Percentiles rank a stretch among this genome's conserved stretches.
Conservation (phyloP, 1,284 basidiomycete genomes). For the Pascua sp. region DNA sequence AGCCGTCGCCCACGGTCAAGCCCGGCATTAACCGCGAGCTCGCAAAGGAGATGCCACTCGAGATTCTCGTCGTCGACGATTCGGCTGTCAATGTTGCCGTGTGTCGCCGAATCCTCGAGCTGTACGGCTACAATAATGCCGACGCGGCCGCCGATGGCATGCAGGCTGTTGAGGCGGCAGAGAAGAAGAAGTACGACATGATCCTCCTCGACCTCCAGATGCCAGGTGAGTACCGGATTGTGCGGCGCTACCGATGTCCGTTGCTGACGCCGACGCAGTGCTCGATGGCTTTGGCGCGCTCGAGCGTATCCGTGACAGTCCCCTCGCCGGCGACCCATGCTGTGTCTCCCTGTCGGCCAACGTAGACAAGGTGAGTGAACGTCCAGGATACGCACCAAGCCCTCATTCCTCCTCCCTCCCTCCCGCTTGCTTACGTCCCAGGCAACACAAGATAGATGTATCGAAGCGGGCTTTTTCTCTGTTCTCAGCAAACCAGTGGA, state of each 20-base stretch:
- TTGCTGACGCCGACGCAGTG: constrained; percentile 13
- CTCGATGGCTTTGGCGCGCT: constrained; percentile 38
- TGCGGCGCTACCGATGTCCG: not conserved
- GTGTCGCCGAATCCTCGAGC: constrained; percentile 36
- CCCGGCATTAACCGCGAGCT: constrained; percentile 11
- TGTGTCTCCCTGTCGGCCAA: constrained; percentile 46
- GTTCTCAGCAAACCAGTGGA: constrained; percentile 43
- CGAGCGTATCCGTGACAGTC: constrained; percentile 27
- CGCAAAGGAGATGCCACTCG: constrained; percentile 26
- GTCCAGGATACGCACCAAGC: not conserved
- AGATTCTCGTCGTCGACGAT: constrained; percentile 46
- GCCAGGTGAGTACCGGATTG: constrained; percentile 23
- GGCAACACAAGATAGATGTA: constrained; percentile 30
- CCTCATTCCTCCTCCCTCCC: too few relatives aligned
- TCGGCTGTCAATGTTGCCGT: constrained; percentile 43
- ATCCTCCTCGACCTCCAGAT: constrained; percentile 47
- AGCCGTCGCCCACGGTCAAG: not conserved
- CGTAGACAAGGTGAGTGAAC: constrained; percentile 31
- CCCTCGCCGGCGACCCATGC: constrained; percentile 33
- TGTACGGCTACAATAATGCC: constrained; percentile 42
- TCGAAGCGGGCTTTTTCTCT: constrained; percentile 31
- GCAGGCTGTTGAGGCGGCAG: constrained; percentile 36
- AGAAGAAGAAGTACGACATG: constrained; percentile 36
- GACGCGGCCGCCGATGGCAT: constrained; percentile 37
- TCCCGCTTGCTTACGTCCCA: not conserved